These are phyloP conservation scores for Rhizoclosmatium globosum DNA, from an alignment of 192 early-diverging fungal species.

Conservation along the genomic window DNA sequence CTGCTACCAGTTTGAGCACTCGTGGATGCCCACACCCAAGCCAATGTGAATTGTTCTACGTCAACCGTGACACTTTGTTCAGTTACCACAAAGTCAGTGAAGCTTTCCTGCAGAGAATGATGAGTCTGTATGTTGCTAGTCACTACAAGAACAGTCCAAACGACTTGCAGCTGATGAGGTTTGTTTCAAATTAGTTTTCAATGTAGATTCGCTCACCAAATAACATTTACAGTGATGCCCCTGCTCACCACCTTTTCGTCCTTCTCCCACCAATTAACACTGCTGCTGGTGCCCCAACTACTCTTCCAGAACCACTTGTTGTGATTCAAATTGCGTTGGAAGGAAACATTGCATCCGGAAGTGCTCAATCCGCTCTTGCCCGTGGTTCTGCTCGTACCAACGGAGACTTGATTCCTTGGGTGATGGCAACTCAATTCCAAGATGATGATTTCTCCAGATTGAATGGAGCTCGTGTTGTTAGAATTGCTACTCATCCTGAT, in stretches of 20 bases:
- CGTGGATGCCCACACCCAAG: slow-evolving; percentile 90
- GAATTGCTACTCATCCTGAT: slow-evolving; percentile 98
- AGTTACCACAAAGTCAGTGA: slow-evolving; percentile 97
- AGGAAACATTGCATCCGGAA: slow-evolving; percentile 90
- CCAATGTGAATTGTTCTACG: slow-evolving; percentile 94
- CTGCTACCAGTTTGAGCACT: slow-evolving; percentile 18
- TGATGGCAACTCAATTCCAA: slow-evolving; percentile 91
- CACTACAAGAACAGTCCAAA: slow-evolving; percentile 99
- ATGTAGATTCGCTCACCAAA: neutral
- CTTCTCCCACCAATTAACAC: slow-evolving; percentile 89
- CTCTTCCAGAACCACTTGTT: slow-evolving; percentile 91
- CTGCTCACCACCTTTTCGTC: slow-evolving; percentile 97
- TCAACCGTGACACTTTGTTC: slow-evolving; percentile 98
- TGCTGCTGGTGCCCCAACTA: slow-evolving; percentile 56
- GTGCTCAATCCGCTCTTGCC: slow-evolving; percentile 82
- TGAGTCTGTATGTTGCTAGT: slow-evolving; percentile 95
- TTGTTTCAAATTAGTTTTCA: neutral
- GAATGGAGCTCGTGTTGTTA: slow-evolving; percentile 94
- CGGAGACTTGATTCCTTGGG: slow-evolving; percentile 98
- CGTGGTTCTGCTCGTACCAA: slow-evolving; percentile 81
- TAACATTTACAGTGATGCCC: slow-evolving; percentile 74
- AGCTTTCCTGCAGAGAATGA: slow-evolving; percentile 96
- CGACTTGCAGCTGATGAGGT: slow-evolving; percentile 94
- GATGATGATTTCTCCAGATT: slow-evolving; percentile 96
- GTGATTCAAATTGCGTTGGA: slow-evolving; percentile 94